phyloP scores from a whole-genome alignment of 2,329 filamentous ascomycete genomes.

The Fusarium fracticaudum region DNA sequence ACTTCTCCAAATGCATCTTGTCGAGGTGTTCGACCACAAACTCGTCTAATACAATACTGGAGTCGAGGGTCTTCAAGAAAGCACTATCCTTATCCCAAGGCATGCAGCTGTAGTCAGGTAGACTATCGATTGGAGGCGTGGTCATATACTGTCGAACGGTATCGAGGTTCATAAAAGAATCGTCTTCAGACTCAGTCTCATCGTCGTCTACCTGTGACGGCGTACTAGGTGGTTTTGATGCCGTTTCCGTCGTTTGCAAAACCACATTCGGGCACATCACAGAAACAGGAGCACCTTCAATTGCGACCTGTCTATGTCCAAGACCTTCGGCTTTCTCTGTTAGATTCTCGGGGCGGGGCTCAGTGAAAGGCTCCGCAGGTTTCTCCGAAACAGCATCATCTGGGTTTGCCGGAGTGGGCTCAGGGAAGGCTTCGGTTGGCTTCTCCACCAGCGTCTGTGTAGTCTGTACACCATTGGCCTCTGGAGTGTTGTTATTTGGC shows the following conservation, averaged over 20 bases:
- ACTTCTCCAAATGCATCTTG: conserved; percentile 51
- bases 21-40: conserved; percentile 59
- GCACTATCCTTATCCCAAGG: conserved; percentile 60
- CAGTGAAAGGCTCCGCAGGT: not conserved
- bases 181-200: conserved; percentile 64
- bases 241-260: conserved; percentile 44
- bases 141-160: conserved; percentile 60
- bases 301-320: not conserved
- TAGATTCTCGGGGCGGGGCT: not conserved
- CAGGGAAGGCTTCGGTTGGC: not conserved
- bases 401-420: not conserved
- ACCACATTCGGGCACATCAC: conserved; percentile 22
- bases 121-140: conserved; percentile 64
- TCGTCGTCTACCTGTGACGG: conserved; percentile 62
- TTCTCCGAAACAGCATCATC: not conserved
- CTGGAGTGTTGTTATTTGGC: not conserved
- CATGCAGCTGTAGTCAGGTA: conserved; percentile 58
- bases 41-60: conserved; percentile 52
- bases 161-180: conserved; percentile 60
- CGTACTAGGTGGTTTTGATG: conserved; percentile 54
- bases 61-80: conserved; percentile 55
- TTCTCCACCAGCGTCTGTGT: not conserved
- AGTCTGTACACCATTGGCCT: not conserved
- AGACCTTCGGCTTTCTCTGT: not conserved
- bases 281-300: not conserved